Conservation (phyloP, 306 rosid genomes). For the Prinsepia uniflora region DNA sequence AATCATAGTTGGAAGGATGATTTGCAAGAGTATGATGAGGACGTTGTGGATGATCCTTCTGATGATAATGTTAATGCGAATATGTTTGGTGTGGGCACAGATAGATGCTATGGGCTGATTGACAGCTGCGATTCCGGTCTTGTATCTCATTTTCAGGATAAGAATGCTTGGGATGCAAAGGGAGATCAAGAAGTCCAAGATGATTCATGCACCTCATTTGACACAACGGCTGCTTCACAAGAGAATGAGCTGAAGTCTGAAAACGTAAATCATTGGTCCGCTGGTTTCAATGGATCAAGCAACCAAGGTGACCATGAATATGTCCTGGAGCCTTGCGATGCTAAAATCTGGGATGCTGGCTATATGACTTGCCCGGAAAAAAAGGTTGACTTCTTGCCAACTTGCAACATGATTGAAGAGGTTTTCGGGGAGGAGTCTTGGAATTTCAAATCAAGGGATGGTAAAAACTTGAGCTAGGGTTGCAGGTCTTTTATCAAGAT, state of each 20-base stretch:
- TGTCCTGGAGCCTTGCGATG: slow-evolving; percentile 66
- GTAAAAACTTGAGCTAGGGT: slow-evolving; percentile 49
- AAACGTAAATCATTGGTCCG: slow-evolving; percentile 46
- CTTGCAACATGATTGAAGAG: slow-evolving; percentile 85
- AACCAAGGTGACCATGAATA: slow-evolving; percentile 45
- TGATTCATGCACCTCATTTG: slow-evolving; percentile 53
- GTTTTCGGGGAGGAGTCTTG: slow-evolving; percentile 62
- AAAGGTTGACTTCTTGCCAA: slow-evolving; percentile 71
- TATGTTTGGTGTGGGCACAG: slow-evolving; percentile 20
- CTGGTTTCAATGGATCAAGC: slow-evolving; percentile 41
- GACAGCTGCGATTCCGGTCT: slow-evolving; percentile 26
- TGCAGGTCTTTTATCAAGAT: slow-evolving; percentile 14
- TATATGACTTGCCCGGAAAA: slow-evolving; percentile 45
- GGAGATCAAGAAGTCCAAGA: slow-evolving; percentile 49
- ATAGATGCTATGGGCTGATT: slow-evolving; percentile 17
- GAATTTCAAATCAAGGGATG: slow-evolving; percentile 48
- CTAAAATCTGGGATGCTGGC: slow-evolving; percentile 65
- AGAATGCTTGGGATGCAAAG: slow-evolving; percentile 32
- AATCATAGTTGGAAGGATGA: slow-evolving; percentile 29
- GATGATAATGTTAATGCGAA: slow-evolving; percentile 22
- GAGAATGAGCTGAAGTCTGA: slow-evolving; percentile 41
- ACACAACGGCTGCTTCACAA: slow-evolving; percentile 30
- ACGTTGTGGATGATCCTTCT: slow-evolving; percentile 30
- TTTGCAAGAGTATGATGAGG: slow-evolving; percentile 42
- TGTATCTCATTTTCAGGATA: slow-evolving; percentile 25